phyloP scores from a whole-genome alignment of 2,329 filamentous ascomycete species.

The Cylindrodendrum hubeiense region DNA sequence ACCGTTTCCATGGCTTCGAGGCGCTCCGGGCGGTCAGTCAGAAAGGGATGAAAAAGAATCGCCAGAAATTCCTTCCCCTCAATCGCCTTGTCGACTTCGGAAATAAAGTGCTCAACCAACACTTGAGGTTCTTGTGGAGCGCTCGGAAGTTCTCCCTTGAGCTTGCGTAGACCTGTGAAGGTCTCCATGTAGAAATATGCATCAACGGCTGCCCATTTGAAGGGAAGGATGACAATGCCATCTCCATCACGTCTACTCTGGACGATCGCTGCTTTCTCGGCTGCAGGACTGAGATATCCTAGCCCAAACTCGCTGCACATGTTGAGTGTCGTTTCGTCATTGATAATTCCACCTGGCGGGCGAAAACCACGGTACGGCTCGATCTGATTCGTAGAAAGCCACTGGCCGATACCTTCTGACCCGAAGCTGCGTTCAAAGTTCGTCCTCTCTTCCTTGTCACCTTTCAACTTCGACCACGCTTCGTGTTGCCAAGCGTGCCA shows the following conservation, averaged over 20 bases:
- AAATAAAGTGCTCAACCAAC: neutral
- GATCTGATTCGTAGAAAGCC: neutral
- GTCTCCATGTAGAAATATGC: slow-evolving; percentile 21
- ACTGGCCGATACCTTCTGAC: neutral
- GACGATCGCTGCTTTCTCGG: neutral
- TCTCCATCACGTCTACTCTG: neutral
- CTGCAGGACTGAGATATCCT: slow-evolving; percentile 12
- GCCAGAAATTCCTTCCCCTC: neutral
- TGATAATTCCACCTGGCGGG: slow-evolving; percentile 6
- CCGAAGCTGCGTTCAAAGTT: slow-evolving; percentile 17
- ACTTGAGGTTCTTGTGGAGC: neutral
- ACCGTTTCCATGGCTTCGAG: slow-evolving; percentile 9
- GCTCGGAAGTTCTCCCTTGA: slow-evolving; percentile 3
- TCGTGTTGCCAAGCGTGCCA: slow-evolving; percentile 20
- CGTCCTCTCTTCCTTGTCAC: slow-evolving; percentile 3
- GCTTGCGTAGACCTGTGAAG: slow-evolving; percentile 8
- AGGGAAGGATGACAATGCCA: slow-evolving; percentile 1
- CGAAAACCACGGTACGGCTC: slow-evolving; percentile 9
- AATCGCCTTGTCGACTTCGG: slow-evolving; percentile 8
- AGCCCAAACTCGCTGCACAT: slow-evolving; percentile 12
- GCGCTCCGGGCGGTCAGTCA: slow-evolving; percentile 1
- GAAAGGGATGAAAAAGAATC: slow-evolving; percentile 6
- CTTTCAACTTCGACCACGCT: slow-evolving; percentile 5
- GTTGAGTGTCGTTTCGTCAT: slow-evolving; percentile 1
- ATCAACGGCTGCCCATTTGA: slow-evolving; percentile 18